A percentile compares a stretch with the other conserved stretches of the same genome.
phyloP scores from a whole-genome alignment of 164 flowering plant species.

The Dillenia turbinata region DNA sequence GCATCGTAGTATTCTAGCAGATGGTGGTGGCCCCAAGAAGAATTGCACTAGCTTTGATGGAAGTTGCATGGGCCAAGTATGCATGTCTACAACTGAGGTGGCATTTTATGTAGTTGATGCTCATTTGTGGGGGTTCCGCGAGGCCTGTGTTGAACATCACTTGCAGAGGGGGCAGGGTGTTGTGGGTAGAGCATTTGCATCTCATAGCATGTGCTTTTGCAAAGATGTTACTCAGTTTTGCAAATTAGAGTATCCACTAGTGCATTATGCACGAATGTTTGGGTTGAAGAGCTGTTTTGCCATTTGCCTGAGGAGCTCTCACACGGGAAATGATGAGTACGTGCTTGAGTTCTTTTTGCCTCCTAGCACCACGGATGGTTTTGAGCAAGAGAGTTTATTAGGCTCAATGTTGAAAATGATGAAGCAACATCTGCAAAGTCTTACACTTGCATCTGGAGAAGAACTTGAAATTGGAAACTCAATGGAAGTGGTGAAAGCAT shows the following conservation, averaged over 20 bases:
- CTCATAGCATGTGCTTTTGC: conserved; percentile 65
- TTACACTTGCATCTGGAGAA: conserved; percentile 57
- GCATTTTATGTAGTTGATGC: conserved; percentile 89
- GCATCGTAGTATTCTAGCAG: conserved; percentile 78
- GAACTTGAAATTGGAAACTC: conserved; percentile 40
- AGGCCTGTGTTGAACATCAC: conserved; percentile 97
- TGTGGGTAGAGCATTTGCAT: conserved; percentile 77
- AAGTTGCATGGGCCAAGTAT: conserved; percentile 85
- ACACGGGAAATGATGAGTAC: conserved; percentile 85
- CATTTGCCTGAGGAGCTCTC: conserved; percentile 63
- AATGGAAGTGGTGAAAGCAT: conserved; percentile 50
- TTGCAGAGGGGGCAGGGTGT: conserved; percentile 91
- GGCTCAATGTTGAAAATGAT: conserved; percentile 58
- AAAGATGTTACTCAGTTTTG: conserved; percentile 63
- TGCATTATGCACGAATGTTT: conserved; percentile 94
- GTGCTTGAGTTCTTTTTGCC: conserved; percentile 91
- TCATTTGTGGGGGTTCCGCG: conserved; percentile 92
- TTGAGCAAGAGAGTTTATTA: conserved; percentile 55
- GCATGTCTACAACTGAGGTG: conserved; percentile 93
- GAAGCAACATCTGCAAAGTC: conserved; percentile 64
- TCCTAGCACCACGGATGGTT: conserved; percentile 33
- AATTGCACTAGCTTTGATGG: conserved; percentile 93
- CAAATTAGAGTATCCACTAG: conserved; percentile 88
- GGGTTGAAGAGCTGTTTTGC: conserved; percentile 71
- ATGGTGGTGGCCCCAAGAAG: conserved; percentile 83